Evolutionary conservation across 2,329 filamentous ascomycete species (phyloP), one percentile per base, ranked within the genome.

Genomic region (Cadophora sp.): DNA sequence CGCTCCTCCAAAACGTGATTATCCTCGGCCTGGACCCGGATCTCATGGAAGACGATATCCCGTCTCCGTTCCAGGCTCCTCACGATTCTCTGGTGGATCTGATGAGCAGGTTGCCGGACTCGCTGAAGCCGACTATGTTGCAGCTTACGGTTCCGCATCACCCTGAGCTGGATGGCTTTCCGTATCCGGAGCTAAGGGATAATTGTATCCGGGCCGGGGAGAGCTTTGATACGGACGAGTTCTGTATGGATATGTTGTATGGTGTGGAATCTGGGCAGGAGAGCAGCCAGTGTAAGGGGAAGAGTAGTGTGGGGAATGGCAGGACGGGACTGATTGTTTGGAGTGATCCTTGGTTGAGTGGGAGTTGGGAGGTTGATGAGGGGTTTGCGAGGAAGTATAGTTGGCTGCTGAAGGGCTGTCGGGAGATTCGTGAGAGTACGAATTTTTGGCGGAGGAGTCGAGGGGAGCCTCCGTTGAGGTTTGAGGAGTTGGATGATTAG

Each of bases 311-410:
- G 37, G 12, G 12, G 37, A 56, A 43, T 34, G 66, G 73, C 24
- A 73, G 71, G 61, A 74, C 78, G 12, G 79, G 77, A 1, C 51
- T 86, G 1, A 76, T 86, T 14, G 81, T 85, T 1, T 86, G 84
- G 85, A 82, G 83, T 0, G 81, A 84, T 6, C 77, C 84, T 0
- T 82, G 80, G 76, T 79, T 85, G 43, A 65, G 77, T 2, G 68
- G 69, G 0, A 81, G 79, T 11, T 87, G 84, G 85, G 85, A 87
- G 69, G 77, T 82, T 1, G 84, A 79, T 0, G 77, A 79, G 9
- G 66, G 68, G 0, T 86, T 87, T 69, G 70, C 82, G 1, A 76
- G 75, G 50, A 85, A 84, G 69, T 87, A 83, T 82, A 77, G 72
- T 1, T 79, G 78, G 76, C 62, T 83, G 11, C 51, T 83, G 0